phyloP scores from a whole-genome alignment of 352 stramenopile species.

The Pythium brachiatum region DNA sequence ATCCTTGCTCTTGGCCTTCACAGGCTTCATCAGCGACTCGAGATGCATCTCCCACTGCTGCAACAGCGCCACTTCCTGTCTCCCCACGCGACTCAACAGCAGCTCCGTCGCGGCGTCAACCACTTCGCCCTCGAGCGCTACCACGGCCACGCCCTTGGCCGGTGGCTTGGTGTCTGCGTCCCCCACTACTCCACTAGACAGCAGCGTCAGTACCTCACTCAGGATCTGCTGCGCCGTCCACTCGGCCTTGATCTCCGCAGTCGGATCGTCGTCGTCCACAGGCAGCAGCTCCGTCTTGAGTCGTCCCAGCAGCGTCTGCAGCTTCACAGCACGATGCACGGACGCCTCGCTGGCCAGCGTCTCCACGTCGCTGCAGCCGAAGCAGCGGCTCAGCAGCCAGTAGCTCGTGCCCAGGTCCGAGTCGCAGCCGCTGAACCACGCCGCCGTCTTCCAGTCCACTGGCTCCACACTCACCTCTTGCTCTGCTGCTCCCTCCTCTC shows the following conservation, averaged over 20 bases:
- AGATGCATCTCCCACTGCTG: constrained; percentile 42
- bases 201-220: neutral
- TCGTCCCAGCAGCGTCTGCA: constrained; percentile 34
- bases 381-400: constrained; percentile 59
- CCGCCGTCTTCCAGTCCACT: constrained; percentile 31
- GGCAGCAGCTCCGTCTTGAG: constrained; percentile 44
- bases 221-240: constrained; percentile 15
- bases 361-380: constrained; percentile 33
- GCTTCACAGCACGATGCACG: constrained; percentile 32
- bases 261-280: constrained; percentile 26
- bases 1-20: neutral
- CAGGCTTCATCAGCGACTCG: constrained; percentile 16
- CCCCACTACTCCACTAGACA: neutral
- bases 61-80: constrained; percentile 34
- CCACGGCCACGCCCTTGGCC: constrained; percentile 17
- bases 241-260: neutral
- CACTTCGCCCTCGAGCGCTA: constrained; percentile 51
- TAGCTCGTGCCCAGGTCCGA: constrained; percentile 49
- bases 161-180: neutral
- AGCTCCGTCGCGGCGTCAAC: constrained; percentile 68
- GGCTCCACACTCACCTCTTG: constrained; percentile 9
- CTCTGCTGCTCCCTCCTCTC: neutral
- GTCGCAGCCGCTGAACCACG: constrained; percentile 45
- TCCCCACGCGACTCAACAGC: constrained; percentile 45
- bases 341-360: constrained; percentile 30